Conservation (phyloP, 83 land plant genomes). For the Picea engelmannii region DNA sequence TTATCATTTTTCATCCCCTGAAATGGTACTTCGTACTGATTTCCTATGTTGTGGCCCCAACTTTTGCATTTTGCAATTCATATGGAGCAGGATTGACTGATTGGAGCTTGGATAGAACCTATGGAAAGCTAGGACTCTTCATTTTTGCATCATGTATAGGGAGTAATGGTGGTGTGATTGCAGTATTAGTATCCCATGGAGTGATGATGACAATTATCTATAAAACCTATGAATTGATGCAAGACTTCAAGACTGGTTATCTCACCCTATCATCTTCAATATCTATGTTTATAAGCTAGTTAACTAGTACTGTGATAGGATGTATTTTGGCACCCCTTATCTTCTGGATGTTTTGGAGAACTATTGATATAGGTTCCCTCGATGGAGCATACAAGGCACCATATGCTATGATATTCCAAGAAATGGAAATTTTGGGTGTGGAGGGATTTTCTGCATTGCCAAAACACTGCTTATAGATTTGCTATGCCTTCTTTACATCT, state of each 20-base stretch:
- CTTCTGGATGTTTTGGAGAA: constrained; percentile 65
- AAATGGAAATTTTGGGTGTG: constrained; percentile 73
- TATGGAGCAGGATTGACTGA: too few relatives aligned
- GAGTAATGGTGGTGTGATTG: too few relatives aligned
- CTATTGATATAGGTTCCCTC: too few relatives aligned
- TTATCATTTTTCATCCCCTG: too few relatives aligned
- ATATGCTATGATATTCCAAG: constrained; percentile 74
- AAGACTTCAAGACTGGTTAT: constrained; percentile 80
- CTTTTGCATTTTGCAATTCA: too few relatives aligned
- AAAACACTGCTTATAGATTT: constrained; percentile 65
- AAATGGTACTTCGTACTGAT: too few relatives aligned
- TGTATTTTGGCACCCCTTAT: constrained; percentile 75
- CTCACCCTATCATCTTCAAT: constrained; percentile 73
- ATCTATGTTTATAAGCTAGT: constrained; percentile 80
- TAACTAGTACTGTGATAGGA: constrained; percentile 71
- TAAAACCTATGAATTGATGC: constrained; percentile 82
- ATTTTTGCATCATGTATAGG: too few relatives aligned
- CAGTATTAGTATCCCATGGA: too few relatives aligned
- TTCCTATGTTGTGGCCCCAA: too few relatives aligned
- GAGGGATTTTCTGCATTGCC: constrained; percentile 33
- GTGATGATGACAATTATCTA: too few relatives aligned
- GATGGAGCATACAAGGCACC: constrained; percentile 59
- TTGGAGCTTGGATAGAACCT: too few relatives aligned
- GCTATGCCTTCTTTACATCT: constrained; percentile 55
- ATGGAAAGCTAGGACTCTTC: too few relatives aligned